phyloP scores from a whole-genome alignment of 202 grass and related monocot genomes.

The Dendrocalamus latiflorus region DNA sequence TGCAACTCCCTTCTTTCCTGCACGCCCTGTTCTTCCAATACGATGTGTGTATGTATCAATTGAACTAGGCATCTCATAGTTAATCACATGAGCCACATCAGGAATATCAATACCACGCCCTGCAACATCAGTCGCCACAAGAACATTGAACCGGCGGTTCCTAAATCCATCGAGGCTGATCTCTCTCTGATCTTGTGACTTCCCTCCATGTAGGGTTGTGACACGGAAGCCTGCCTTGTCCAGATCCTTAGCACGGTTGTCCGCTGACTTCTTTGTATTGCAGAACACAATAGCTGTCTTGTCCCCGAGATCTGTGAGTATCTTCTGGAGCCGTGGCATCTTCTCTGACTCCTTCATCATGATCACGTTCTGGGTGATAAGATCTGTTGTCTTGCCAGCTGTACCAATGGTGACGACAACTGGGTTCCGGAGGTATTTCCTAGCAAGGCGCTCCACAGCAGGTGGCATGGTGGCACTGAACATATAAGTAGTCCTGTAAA shows the following conservation, averaged over 20 bases:
- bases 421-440: slow-evolving; percentile 91
- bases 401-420: slow-evolving; percentile 94
- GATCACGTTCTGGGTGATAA: slow-evolving; percentile 85
- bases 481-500: slow-evolving; percentile 97
- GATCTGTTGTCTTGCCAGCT: slow-evolving; percentile 84
- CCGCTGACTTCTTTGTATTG: slow-evolving; percentile 92
- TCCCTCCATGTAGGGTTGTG: slow-evolving; percentile 83
- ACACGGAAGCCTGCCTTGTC: slow-evolving; percentile 84
- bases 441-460: slow-evolving; percentile 85
- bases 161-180: slow-evolving; percentile 92
- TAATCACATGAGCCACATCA: slow-evolving; percentile 92
- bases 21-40: slow-evolving; percentile 88
- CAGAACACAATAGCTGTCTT: slow-evolving; percentile 91
- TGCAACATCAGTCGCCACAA: slow-evolving; percentile 92
- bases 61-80: slow-evolving; percentile 82
- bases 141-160: slow-evolving; percentile 91
- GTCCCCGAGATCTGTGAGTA: slow-evolving; percentile 74
- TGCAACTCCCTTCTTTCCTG: slow-evolving; percentile 84
- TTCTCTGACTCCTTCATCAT: slow-evolving; percentile 91
- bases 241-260: slow-evolving; percentile 69
- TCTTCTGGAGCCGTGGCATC: slow-evolving; percentile 66
- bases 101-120: slow-evolving; percentile 99
- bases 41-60: slow-evolving; percentile 93
- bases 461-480: slow-evolving; percentile 97
- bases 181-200: slow-evolving; percentile 87